Conservation (phyloP, 179 eudicot genomes). For the Silene noctiflora region DNA sequence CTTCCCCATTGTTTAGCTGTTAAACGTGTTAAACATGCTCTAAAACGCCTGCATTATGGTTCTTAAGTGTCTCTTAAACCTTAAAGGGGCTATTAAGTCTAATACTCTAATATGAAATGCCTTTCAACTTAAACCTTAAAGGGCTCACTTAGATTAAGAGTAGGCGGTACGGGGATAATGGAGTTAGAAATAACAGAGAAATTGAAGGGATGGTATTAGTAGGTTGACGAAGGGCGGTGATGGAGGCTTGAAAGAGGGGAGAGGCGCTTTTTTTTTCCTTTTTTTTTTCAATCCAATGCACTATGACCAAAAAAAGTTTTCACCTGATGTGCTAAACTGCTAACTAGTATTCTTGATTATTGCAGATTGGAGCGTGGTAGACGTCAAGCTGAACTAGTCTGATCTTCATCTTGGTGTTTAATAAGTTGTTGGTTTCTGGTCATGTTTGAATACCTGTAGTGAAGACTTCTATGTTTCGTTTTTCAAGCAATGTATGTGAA, state of each 20-base stretch:
- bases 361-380: constrained; percentile 5
- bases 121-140: background rate
- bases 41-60: background rate
- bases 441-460: background rate
- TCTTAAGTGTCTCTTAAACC: background rate
- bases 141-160: too few relatives aligned
- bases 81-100: background rate
- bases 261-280: too few relatives aligned
- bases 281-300: too few relatives aligned
- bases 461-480: background rate
- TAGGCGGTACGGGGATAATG: too few relatives aligned
- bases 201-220: too few relatives aligned
- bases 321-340: background rate
- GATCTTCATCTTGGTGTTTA: background rate
- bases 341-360: background rate
- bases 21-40: background rate
- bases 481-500: background rate
- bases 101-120: too few relatives aligned
- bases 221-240: too few relatives aligned
- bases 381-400: background rate
- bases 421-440: background rate
- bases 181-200: too few relatives aligned
- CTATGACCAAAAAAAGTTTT: background rate
- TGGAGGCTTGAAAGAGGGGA: too few relatives aligned
- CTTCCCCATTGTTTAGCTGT: background rate